Conservation (phyloP, 495 filamentous ascomycete genomes). For the Aspergillus indologenus region DNA sequence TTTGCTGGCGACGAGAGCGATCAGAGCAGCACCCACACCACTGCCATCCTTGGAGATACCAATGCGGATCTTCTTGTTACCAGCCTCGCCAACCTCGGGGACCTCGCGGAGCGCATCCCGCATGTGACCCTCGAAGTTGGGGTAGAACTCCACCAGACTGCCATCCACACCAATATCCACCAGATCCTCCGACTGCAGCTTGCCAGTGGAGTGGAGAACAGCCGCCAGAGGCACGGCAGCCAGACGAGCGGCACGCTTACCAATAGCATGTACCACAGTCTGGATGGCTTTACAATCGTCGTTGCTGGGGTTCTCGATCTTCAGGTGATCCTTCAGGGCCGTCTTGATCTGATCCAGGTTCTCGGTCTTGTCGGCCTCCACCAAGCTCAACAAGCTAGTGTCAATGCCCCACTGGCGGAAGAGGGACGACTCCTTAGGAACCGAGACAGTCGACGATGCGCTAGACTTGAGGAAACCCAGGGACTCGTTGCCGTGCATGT, state of each 20-base stretch:
- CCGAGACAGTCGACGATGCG: constrained; percentile 59
- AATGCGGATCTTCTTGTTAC: constrained; percentile 79
- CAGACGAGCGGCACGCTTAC: constrained; percentile 82
- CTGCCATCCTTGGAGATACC: constrained; percentile 93
- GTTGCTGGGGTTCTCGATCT: constrained; percentile 63
- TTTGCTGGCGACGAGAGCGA: constrained; percentile 68
- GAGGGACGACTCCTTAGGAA: constrained; percentile 61
- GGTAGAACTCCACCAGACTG: constrained; percentile 87
- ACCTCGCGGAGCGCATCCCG: constrained; percentile 70
- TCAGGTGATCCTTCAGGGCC: constrained; percentile 70
- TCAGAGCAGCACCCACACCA: constrained; percentile 87
- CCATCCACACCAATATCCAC: constrained; percentile 92
- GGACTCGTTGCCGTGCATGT: constrained; percentile 58
- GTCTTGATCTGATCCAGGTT: constrained; percentile 65
- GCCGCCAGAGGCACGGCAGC: constrained; percentile 82
- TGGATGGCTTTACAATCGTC: constrained; percentile 85
- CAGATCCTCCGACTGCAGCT: constrained; percentile 59
- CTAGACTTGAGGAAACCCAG: constrained; percentile 67
- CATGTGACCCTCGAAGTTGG: constrained; percentile 76
- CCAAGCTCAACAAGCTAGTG: constrained; percentile 77
- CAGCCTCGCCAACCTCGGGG: constrained; percentile 64
- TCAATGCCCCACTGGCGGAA: constrained; percentile 86
- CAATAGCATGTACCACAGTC: constrained; percentile 75
- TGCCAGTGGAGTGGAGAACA: constrained; percentile 70
- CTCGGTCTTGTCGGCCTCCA: constrained; percentile 67